Percentiles rank a stretch among this genome's conserved stretches.
Conservation (phyloP, 306 rosid species). For the peach (Prunus persica) region DNA sequence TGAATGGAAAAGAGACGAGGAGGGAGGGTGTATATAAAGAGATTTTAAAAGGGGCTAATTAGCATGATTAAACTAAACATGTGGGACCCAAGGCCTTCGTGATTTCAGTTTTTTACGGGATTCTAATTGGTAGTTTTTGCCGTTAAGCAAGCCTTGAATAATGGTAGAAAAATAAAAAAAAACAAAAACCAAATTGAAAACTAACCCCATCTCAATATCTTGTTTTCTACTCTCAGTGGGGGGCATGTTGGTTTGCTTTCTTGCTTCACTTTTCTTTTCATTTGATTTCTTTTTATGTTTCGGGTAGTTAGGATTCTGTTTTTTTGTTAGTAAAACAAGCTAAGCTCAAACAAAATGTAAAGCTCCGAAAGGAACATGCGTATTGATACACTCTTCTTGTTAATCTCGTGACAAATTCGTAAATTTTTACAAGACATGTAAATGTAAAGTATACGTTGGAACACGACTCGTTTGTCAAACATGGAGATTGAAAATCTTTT, state of each 20-base stretch:
- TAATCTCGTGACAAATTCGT: no score
- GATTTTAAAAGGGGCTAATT: slow-evolving; percentile 34
- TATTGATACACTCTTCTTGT: no score
- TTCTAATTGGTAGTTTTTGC: slow-evolving; percentile 58
- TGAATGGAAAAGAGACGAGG: slow-evolving; percentile 22
- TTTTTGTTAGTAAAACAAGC: background rate
- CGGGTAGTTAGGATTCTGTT: background rate
- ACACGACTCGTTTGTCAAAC: no score
- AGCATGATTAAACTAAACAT: slow-evolving; percentile 69
- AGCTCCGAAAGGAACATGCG: no score
- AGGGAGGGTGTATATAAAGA: slow-evolving; percentile 60
- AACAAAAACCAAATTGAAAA: background rate
- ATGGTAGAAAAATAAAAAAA: slow-evolving; percentile 14
- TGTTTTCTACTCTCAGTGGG: background rate
- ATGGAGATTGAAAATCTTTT: background rate
- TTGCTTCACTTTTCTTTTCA: background rate
- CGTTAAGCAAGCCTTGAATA: slow-evolving; percentile 67
- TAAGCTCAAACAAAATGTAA: background rate
- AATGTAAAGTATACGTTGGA: no score
- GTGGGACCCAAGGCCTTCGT: slow-evolving; percentile 57
- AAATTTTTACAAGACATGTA: no score
- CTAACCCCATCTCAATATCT: background rate
- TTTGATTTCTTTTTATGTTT: no score
- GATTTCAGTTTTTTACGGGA: slow-evolving; percentile 81
- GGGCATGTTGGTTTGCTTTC: background rate